Evolutionary conservation across 2,329 filamentous ascomycete species (phyloP).

Genomic region (Nectriaceae sp.): DNA sequence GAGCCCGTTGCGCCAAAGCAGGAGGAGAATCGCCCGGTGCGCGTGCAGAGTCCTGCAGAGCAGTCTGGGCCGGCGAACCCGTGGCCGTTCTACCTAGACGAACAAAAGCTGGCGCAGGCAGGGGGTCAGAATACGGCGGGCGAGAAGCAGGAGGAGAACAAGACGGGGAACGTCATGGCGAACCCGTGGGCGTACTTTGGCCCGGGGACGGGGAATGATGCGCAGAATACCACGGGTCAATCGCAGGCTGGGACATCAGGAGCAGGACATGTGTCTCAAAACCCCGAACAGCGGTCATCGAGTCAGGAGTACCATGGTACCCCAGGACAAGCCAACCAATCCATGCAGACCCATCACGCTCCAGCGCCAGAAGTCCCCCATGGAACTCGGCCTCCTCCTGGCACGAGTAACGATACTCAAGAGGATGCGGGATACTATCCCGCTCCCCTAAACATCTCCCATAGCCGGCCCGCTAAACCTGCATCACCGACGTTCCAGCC

Average conservation of each 20-base stretch:
- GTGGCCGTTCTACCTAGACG: slow-evolving; percentile 34
- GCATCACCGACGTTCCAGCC: slow-evolving; percentile 28
- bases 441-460: slow-evolving; percentile 29
- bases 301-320: too few relatives aligned
- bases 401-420: not conserved
- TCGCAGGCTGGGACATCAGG: too few relatives aligned
- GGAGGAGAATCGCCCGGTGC: slow-evolving; percentile 5
- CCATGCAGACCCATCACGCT: too few relatives aligned
- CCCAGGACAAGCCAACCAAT: too few relatives aligned
- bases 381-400: slow-evolving; percentile 13
- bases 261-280: not conserved
- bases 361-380: slow-evolving; percentile 11
- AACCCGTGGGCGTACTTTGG: slow-evolving; percentile 39
- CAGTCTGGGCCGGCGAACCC: slow-evolving; percentile 28
- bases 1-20: slow-evolving; percentile 22
- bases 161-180: slow-evolving; percentile 17
- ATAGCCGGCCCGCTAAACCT: slow-evolving; percentile 22
- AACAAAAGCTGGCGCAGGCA: slow-evolving; percentile 4
- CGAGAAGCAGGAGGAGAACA: slow-evolving; percentile 6
- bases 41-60: not conserved
- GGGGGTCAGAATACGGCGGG: slow-evolving; percentile 2
- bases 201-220: slow-evolving; percentile 9
- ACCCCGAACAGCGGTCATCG: too few relatives aligned
- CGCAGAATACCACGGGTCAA: too few relatives aligned
- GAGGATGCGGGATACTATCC: slow-evolving; percentile 21